Evolutionary conservation across 2,329 filamentous ascomycete species (phyloP).

Genomic region (Nemania bipapillata): DNA sequence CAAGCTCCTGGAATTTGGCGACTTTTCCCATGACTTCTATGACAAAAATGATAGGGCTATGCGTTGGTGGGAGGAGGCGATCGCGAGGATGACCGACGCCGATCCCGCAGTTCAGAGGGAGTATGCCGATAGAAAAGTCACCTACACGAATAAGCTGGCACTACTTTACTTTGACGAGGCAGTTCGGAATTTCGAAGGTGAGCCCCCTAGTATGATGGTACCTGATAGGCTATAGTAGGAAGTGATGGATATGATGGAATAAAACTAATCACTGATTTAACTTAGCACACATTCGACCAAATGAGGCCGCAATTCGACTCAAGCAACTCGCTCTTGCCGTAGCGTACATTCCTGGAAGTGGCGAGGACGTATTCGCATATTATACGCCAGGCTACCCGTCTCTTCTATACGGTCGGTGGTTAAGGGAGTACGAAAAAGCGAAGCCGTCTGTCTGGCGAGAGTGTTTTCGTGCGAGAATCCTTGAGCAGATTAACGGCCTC

Average conservation of each 20-base stretch:
- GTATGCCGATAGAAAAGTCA: background rate
- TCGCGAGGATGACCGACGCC: slow-evolving; percentile 1
- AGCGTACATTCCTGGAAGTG: slow-evolving; percentile 2
- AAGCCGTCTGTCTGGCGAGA: slow-evolving; percentile 16
- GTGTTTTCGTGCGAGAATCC: slow-evolving; percentile 19
- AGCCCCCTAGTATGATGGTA: background rate
- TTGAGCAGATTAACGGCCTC: slow-evolving; percentile 12
- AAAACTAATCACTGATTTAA: background rate
- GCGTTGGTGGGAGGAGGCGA: slow-evolving; percentile 18
- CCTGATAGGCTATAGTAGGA: background rate
- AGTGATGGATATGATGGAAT: background rate
- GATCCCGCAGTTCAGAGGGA: slow-evolving; percentile 11
- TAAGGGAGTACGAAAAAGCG: slow-evolving; percentile 19
- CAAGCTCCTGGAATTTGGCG: slow-evolving; percentile 12
- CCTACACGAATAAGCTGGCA: slow-evolving; percentile 14
- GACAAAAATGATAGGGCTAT: slow-evolving; percentile 5
- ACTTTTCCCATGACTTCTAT: slow-evolving; percentile 19
- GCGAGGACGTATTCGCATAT: slow-evolving; percentile 13
- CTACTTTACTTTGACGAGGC: slow-evolving; percentile 15
- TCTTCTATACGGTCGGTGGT: slow-evolving; percentile 14
- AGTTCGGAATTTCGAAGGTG: slow-evolving; percentile 18
- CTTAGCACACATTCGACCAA: slow-evolving; percentile 10
- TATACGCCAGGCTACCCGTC: slow-evolving; percentile 14
- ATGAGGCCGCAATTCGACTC: slow-evolving; percentile 8
- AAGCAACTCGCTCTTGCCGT: slow-evolving; percentile 16